Percentiles rank a stretch among this genome's conserved stretches.
These are phyloP conservation scores for Paramyrothecium roridum DNA, from an alignment of 2,329 filamentous ascomycete genomes.

Conservation along the genomic window DNA sequence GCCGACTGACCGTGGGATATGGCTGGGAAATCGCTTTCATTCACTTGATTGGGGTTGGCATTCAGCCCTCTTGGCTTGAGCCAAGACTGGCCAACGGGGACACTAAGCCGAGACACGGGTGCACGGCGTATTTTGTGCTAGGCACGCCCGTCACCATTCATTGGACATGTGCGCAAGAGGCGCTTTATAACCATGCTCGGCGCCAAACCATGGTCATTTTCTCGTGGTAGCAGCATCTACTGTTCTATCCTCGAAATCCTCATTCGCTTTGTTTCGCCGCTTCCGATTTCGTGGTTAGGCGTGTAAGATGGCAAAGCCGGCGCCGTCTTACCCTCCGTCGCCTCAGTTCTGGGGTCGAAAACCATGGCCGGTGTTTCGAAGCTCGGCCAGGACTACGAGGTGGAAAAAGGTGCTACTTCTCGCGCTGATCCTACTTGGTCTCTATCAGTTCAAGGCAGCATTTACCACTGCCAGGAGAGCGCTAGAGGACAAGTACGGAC, in stretches of 20 bases:
- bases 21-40: neutral
- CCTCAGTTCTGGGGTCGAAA: slow-evolving; percentile 1
- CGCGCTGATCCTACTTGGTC: slow-evolving; percentile 6
- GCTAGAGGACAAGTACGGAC: slow-evolving; percentile 16
- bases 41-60: neutral
- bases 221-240: no score
- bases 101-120: neutral
- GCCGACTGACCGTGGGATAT: neutral
- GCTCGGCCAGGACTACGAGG: slow-evolving; percentile 2
- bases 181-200: neutral
- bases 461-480: slow-evolving; percentile 6
- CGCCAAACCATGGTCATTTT: neutral
- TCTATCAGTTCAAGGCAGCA: slow-evolving; percentile 6
- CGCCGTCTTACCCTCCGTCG: neutral
- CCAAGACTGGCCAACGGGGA: neutral
- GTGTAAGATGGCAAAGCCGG: neutral
- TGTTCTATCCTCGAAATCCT: no score
- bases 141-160: neutral
- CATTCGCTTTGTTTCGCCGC: neutral
- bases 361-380: slow-evolving; percentile 5
- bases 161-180: no score
- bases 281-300: neutral
- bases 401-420: neutral
- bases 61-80: neutral
- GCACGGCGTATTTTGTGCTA: neutral